Evolutionary conservation across 2,329 filamentous ascomycete genomes (phyloP), one percentile per base, ranked within the genome.

Genomic region (Corniculantispora saksenae): DNA sequence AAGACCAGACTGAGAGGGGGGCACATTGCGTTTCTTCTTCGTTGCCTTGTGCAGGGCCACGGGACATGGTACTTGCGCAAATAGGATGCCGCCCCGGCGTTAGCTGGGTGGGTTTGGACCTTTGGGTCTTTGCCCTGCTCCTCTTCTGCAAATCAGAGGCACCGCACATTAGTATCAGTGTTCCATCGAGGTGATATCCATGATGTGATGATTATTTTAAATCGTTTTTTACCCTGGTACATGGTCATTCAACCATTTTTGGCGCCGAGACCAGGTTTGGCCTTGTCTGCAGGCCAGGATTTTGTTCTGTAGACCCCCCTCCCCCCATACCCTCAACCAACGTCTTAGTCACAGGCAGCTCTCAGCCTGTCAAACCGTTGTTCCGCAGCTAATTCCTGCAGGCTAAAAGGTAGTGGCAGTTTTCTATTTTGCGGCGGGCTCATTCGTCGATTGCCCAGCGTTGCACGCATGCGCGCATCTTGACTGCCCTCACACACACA

Each of bases 291-390:
- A 47, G 40, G 38, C 23, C n/a, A n/a, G 38, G 15, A 15, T 29
- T 10, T 19, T 15, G 17, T 40, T 23, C 17, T 25, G 25, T 10
- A n/a, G n/a, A n/a, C n/a, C 56, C 19, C 19, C 21, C 29, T 12
- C 56, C n/a, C 35, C 43, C 29, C n/a, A 4, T 35, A 13, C 47
- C 47, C 35, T 13, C 35, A 7, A 13, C 47, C n/a, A 50, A 21
- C 21, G 6, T 50, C 25, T 21, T 19, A 48, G 43, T 59, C 56
- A 48, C 56, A 48, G 29, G 56, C 43, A 23, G 19, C 56, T 59
- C 56, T 59, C 43, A 59, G 27, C 56, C 56, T 59, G 56, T 59
- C 43, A 59, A 50, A 50, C 43, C 19, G 40, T 59, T 48, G 43
- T 10, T n/a, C 25, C n/a, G 38, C 45, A 48, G 35, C 43, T 12